A percentile compares a stretch with the other conserved stretches of the same genome.
Evolutionary conservation across 805 yeast species (phyloP).

Genomic region (Ogataea pilisensis): DNA sequence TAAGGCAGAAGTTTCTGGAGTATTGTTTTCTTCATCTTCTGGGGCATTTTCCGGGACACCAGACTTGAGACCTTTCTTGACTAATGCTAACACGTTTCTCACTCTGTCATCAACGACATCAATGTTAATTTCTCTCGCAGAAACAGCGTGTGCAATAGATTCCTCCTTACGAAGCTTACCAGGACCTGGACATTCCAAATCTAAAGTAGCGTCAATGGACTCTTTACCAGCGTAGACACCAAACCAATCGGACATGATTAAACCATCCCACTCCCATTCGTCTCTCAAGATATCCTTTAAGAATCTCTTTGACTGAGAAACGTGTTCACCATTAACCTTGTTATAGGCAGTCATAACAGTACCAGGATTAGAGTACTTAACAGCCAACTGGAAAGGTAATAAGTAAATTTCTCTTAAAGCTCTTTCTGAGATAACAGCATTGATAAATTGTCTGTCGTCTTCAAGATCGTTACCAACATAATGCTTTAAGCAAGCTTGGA

Average conservation of each 20-base stretch:
- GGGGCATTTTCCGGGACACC: slow-evolving; percentile 40
- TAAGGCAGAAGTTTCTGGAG: slow-evolving; percentile 41
- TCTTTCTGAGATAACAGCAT: slow-evolving; percentile 50
- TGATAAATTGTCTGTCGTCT: slow-evolving; percentile 45
- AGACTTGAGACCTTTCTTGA: slow-evolving; percentile 39
- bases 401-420: slow-evolving; percentile 64
- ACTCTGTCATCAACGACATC: slow-evolving; percentile 45
- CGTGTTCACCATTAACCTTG: slow-evolving; percentile 58
- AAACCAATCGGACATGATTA: slow-evolving; percentile 61
- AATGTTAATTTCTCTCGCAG: slow-evolving; percentile 36
- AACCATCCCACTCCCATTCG: slow-evolving; percentile 58
- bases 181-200: slow-evolving; percentile 66
- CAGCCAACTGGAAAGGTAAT: slow-evolving; percentile 59
- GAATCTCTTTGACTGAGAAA: slow-evolving; percentile 40
- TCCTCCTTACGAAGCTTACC: slow-evolving; percentile 36
- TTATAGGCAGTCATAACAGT: slow-evolving; percentile 61
- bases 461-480: slow-evolving; percentile 62
- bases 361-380: slow-evolving; percentile 47
- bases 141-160: slow-evolving; percentile 38
- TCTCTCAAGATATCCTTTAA: slow-evolving; percentile 44
- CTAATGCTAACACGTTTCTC: slow-evolving; percentile 41
- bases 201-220: slow-evolving; percentile 51
- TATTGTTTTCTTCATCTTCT: slow-evolving; percentile 37
- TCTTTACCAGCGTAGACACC: slow-evolving; percentile 49
- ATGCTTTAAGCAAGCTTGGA: slow-evolving; percentile 59